Conservation (phyloP, 176 grass and related monocot species). For the Oryza meridionalis region DNA sequence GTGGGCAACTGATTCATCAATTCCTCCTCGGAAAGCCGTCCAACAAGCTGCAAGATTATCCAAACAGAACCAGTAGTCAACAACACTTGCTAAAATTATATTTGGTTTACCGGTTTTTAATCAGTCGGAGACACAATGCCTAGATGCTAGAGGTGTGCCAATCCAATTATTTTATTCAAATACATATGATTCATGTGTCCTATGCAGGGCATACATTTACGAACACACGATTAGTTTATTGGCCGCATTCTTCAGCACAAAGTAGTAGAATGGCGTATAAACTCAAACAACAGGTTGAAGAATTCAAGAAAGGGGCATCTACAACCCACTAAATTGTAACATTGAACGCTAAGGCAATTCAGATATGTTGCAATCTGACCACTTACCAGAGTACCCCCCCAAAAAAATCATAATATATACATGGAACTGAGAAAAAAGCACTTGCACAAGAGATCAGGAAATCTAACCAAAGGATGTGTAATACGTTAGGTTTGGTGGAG, state of each 20-base stretch:
- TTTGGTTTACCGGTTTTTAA: not conserved
- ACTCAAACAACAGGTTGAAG: not conserved
- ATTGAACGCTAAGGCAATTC: not conserved
- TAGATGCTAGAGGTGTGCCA: not conserved
- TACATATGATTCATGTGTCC: not conserved
- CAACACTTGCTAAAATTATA: conserved; percentile 9
- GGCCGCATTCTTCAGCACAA: not conserved
- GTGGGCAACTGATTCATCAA: conserved; percentile 84
- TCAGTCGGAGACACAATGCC: not conserved
- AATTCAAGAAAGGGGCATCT: not conserved
- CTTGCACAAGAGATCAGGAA: not conserved
- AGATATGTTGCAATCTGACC: not conserved
- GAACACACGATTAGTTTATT: not conserved
- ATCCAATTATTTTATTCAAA: not conserved
- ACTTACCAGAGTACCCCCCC: not conserved
- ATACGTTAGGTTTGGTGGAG: not conserved
- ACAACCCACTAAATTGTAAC: not conserved
- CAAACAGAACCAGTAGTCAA: conserved; percentile 38
- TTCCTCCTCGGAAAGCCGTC: conserved; percentile 77
- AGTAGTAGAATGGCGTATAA: not conserved
- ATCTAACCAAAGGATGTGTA: not conserved
- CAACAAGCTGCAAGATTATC: conserved; percentile 72
- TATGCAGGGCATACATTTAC: not conserved
- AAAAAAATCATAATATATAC: not conserved
- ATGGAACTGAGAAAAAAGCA: not conserved